Evolutionary conservation across 257 asterid species (phyloP).

Genomic region (Salvia rosmarinus): DNA sequence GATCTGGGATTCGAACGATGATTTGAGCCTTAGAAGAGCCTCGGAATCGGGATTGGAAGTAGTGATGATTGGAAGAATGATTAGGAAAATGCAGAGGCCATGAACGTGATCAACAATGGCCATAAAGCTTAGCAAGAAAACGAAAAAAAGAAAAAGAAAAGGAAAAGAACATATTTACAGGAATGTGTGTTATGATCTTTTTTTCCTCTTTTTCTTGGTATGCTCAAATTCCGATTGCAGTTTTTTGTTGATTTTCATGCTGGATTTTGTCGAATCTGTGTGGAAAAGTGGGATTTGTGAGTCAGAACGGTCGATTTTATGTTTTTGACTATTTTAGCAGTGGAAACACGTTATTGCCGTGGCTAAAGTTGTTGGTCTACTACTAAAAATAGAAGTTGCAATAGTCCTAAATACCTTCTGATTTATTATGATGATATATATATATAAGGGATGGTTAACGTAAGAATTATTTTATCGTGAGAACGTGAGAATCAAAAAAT

Average conservation of each 20-base stretch:
- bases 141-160: too few relatives aligned
- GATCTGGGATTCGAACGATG: constrained; percentile 47
- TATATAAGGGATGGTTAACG: too few relatives aligned
- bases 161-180: background rate
- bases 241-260: constrained; percentile 12
- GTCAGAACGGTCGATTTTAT: constrained; percentile 19
- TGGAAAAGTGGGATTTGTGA: background rate
- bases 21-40: constrained; percentile 58
- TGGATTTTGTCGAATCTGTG: background rate
- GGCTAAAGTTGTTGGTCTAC: constrained; percentile 3
- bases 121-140: constrained; percentile 35
- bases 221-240: background rate
- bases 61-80: constrained; percentile 31
- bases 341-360: constrained; percentile 40
- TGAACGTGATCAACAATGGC: constrained; percentile 41
- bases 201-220: background rate
- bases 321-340: constrained; percentile 27
- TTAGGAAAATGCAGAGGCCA: constrained; percentile 35
- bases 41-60: constrained; percentile 51
- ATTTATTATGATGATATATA: background rate
- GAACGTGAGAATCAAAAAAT: too few relatives aligned
- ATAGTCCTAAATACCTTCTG: background rate
- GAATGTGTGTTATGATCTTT: background rate
- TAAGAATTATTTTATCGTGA: too few relatives aligned
- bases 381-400: constrained; percentile 28